Base-by-base conservation (phyloP, 164 flowering plant species). In the Sedum album region DNA sequence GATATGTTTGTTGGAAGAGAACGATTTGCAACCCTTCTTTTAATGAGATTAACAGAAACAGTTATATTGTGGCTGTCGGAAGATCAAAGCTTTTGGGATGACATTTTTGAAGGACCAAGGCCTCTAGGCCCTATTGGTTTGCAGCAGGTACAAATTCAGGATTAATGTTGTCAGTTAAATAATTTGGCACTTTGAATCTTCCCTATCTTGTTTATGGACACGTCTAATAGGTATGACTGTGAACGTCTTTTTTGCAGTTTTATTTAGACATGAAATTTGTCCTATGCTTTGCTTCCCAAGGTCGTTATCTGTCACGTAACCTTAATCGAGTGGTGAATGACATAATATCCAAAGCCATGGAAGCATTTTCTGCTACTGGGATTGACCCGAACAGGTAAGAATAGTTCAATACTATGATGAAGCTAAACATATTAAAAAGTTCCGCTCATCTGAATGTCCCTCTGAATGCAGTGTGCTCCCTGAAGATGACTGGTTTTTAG, bases 1-100 rank as follows among this genome's bases (percentile, higher is more conserved):
- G 97, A 92, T 51, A 87, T 95, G 94, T 92, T 95, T 81, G 93
- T 86, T 26, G 99, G 99, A 64, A 82, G 97, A 75, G 97, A 90
- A 77, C 81, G 98, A 68, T 95, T 90, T 84, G 90, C 88, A 21
- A 90, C 96, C 18, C 65, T 90, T 66, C 79, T 95, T 28, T 75
- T 95, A 76, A 95, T 95, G 96, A 88, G 93, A 76, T 86, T 95
- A 15, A 90, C 99, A 66, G 99, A 95, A 74, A 90, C 99, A 23
- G 91, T 92, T 67, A 88, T 95, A 77, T 70, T 95, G 60, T 95
- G 89, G 89, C 87, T 95, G 73, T 90, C 97, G 42, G 86, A 85
- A 44, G 99, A 95, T 71, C 96, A 95, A 73, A 82, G 79, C 76
- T 95, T 95, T 73, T 95, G 99, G 99, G 99, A 95, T 77, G 99